These are phyloP conservation scores for Elsinoe fawcettii DNA, from an alignment of 2,329 filamentous ascomycete genomes.

Conservation along the genomic window DNA sequence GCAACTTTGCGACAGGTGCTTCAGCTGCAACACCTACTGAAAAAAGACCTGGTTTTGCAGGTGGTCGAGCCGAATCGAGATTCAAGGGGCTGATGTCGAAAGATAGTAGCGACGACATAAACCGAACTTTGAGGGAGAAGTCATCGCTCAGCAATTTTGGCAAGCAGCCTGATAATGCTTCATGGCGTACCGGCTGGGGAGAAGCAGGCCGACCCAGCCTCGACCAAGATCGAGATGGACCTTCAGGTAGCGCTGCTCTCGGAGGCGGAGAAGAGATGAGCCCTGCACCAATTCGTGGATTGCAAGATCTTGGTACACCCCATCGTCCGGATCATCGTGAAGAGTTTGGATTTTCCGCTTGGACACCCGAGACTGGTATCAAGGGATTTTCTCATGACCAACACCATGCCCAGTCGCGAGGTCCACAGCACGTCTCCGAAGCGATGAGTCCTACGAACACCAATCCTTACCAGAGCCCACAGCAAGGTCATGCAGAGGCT, in stretches of 20 bases:
- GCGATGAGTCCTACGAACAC: slow-evolving; percentile 88
- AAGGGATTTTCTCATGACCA: slow-evolving; percentile 25
- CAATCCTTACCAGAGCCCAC: slow-evolving; percentile 90
- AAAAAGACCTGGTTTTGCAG: slow-evolving; percentile 62
- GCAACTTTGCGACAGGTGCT: slow-evolving; percentile 69
- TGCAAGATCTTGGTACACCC: slow-evolving; percentile 36
- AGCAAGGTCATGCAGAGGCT: slow-evolving; percentile 61
- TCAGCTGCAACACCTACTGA: slow-evolving; percentile 49
- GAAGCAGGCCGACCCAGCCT: slow-evolving; percentile 30
- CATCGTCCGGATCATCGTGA: slow-evolving; percentile 47
- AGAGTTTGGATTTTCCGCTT: slow-evolving; percentile 52
- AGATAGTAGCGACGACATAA: slow-evolving; percentile 59
- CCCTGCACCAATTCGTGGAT: slow-evolving; percentile 40
- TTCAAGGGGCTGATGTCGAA: slow-evolving; percentile 80
- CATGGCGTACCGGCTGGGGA: slow-evolving; percentile 34
- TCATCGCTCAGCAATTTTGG: slow-evolving; percentile 45
- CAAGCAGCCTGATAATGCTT: slow-evolving; percentile 47
- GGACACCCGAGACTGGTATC: slow-evolving; percentile 45
- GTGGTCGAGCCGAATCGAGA: slow-evolving; percentile 66
- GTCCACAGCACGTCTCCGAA: slow-evolving; percentile 48
- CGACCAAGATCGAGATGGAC: slow-evolving; percentile 63
- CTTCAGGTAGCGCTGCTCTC: slow-evolving; percentile 63
- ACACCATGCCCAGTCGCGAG: slow-evolving; percentile 50
- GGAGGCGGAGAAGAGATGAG: slow-evolving; percentile 67
- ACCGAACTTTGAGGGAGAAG: slow-evolving; percentile 46